Percentiles rank a stretch among this genome's conserved stretches.
phyloP scores from a whole-genome alignment of 176 grass and related monocot genomes.

The Luzula sylvatica region DNA sequence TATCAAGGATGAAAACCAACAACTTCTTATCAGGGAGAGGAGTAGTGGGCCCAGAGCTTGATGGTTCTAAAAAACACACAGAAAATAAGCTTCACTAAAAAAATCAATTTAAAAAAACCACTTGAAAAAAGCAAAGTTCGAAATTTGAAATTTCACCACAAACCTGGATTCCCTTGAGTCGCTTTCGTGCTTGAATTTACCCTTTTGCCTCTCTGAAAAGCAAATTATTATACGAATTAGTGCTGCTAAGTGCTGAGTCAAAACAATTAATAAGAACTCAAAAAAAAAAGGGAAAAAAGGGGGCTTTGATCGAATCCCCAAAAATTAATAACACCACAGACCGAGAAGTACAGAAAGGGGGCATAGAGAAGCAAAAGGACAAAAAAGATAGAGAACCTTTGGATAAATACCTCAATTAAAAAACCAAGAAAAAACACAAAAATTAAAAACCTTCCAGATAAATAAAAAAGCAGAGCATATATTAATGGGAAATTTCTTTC shows the following conservation, averaged over 20 bases:
- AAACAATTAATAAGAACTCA: constrained; percentile 9
- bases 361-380: constrained; percentile 32
- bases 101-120: constrained; percentile 8
- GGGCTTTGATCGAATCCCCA: constrained; percentile 31
- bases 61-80: constrained; percentile 39
- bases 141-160: constrained; percentile 31
- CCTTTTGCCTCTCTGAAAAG: constrained; percentile 36
- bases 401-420: constrained; percentile 22
- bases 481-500: constrained; percentile 31
- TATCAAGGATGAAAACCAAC: constrained; percentile 86
- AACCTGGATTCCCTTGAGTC: constrained; percentile 75
- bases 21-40: constrained; percentile 98
- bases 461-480: constrained; percentile 36
- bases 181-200: constrained; percentile 50
- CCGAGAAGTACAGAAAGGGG: constrained; percentile 37
- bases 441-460: neutral
- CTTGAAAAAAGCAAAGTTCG: constrained; percentile 6
- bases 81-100: constrained; percentile 26
- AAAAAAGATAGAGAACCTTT: constrained; percentile 49
- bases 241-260: constrained; percentile 15
- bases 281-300: constrained; percentile 21
- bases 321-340: constrained; percentile 38
- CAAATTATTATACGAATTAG: constrained; percentile 9
- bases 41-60: constrained; percentile 79
- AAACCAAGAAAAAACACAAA: constrained; percentile 20